Percentiles rank a stretch among this genome's conserved stretches.
Conservation (phyloP, 345 rosid species). For the Limnanthes douglasii region DNA sequence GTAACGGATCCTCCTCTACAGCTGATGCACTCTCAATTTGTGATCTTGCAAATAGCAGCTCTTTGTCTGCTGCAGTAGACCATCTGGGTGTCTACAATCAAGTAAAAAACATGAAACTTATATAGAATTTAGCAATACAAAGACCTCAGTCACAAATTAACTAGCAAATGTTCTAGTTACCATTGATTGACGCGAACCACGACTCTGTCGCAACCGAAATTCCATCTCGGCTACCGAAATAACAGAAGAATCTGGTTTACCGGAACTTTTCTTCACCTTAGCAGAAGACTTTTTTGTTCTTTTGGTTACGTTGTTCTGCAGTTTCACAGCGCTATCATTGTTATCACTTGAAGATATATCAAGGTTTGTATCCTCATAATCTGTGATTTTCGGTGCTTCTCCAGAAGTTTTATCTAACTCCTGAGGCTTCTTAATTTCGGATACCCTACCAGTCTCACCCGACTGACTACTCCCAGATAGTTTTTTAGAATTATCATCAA, state of each 20-base stretch:
- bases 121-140: slow-evolving; percentile 7
- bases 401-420: slow-evolving; percentile 5
- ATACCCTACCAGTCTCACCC: too few species aligned
- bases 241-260: slow-evolving; percentile 20
- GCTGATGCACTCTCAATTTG: slow-evolving; percentile 61
- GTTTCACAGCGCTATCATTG: slow-evolving; percentile 9
- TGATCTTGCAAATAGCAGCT: slow-evolving; percentile 38
- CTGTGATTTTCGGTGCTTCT: slow-evolving; percentile 5
- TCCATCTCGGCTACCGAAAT: slow-evolving; percentile 66
- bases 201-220: slow-evolving; percentile 35
- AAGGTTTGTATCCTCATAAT: too few species aligned
- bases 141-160: background rate
- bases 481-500: slow-evolving; percentile 9
- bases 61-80: slow-evolving; percentile 52
- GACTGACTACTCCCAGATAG: too few species aligned
- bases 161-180: slow-evolving; percentile 19
- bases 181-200: slow-evolving; percentile 22
- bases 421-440: slow-evolving; percentile 14
- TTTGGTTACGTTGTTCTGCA: too few species aligned
- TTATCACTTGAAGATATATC: slow-evolving; percentile 3
- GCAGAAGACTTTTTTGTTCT: too few species aligned
- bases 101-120: slow-evolving; percentile 2
- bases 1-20: slow-evolving; percentile 29
- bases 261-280: slow-evolving; percentile 13
- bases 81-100: slow-evolving; percentile 48